Evolutionary conservation across 192 early-diverging fungal genomes (phyloP).

Genomic region (Thoreauomyces humboldtii): DNA sequence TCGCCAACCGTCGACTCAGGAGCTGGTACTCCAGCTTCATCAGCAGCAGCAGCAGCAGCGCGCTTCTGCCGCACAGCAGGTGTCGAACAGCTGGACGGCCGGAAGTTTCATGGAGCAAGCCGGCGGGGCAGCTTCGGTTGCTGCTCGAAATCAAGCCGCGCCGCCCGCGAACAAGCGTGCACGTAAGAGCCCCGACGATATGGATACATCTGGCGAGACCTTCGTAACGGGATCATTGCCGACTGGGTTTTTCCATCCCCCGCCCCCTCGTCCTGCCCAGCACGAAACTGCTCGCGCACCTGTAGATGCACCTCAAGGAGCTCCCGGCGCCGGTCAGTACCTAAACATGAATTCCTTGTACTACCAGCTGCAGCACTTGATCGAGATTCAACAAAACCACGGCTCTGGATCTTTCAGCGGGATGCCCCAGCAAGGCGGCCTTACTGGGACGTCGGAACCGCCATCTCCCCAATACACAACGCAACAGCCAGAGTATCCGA

Average conservation of each 20-base stretch:
- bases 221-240: too few species aligned
- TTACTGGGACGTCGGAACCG: too few species aligned
- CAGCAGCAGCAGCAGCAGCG: background rate
- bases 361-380: slow-evolving; percentile 8
- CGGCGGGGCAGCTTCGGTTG: too few species aligned
- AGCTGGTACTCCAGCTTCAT: background rate
- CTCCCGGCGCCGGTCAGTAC: background rate
- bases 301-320: background rate
- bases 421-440: too few species aligned
- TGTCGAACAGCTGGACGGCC: background rate
- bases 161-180: background rate
- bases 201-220: too few species aligned
- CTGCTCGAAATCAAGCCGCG: background rate
- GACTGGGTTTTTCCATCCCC: background rate
- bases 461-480: too few species aligned
- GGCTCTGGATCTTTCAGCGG: too few species aligned
- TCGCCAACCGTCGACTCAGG: too few species aligned
- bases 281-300: background rate
- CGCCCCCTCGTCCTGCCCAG: background rate
- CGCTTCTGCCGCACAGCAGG: background rate
- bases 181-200: background rate
- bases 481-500: too few species aligned
- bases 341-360: slow-evolving; percentile 12
- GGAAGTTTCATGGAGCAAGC: too few species aligned
- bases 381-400: slow-evolving; percentile 3